Evolutionary conservation across 129 eudicot species (phyloP), one percentile per base, ranked within the genome.

Genomic region (Solidago caesia): DNA sequence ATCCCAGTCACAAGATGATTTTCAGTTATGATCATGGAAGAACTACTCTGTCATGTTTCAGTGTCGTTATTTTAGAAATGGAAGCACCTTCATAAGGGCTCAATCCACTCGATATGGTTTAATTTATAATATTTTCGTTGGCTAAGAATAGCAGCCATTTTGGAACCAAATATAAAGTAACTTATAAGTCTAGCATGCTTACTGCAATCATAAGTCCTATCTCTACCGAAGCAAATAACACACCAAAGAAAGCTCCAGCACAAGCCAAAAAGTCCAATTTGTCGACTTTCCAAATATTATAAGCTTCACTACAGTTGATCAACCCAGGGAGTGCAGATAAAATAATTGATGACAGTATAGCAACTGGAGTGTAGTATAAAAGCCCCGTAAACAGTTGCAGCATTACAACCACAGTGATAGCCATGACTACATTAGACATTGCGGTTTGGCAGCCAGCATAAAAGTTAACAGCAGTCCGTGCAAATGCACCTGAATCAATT

Each of bases 271-370:
- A 89, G 44, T 87, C 92, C 44, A 87, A 41, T 70, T 89, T 89
- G 77, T 89, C 92, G 27, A 89, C 92, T 70, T 83, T 87, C 96
- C 92, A 89, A 3, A 89, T 79, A 56, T 81, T 47, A 29, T 73
- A 72, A 59, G 89, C 97, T 78, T 84, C 90, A 0, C 43, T 67
- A 8, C 75, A 74, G 81, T 91, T 90, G 56, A 91, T 81, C 5
- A 89, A 82, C 65, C 96, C 92, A 39, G 89, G 88, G 44, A 89
- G 73, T 4, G 92, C 92, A 16, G 96, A 84, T 68, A 89, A 26
- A 39, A 89, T 89, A 0, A 89, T 87, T 14, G 96, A 83, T 7
- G 88, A 89, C 7, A 88, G 64, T 33, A 88, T 85, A 8, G 88
- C 95, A 8, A 85, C 53, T 1, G 90, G 95, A 4, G 95, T 85